These are phyloP conservation scores for Blastocystis hominis DNA, from an alignment of 352 stramenopile species.

Conservation along the genomic window DNA sequence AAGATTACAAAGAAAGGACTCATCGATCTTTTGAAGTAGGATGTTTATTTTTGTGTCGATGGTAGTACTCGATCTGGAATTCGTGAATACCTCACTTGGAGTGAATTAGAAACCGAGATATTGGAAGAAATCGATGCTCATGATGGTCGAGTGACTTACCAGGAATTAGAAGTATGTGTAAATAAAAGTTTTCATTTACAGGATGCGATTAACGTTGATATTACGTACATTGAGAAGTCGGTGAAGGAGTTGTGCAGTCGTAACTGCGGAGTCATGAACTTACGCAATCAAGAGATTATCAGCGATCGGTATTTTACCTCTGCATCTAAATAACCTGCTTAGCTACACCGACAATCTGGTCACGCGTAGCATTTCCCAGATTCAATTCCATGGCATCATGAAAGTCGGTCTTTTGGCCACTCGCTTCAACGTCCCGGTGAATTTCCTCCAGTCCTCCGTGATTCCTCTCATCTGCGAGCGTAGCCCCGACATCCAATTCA, in stretches of 20 bases:
- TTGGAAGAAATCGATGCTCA: slow-evolving; percentile 21
- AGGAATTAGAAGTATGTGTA: slow-evolving; percentile 12
- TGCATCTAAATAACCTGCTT: not conserved
- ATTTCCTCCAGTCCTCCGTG: not conserved
- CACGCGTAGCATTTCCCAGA: not conserved
- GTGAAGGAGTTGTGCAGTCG: not conserved
- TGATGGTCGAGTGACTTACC: slow-evolving; percentile 17
- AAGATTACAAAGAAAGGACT: not conserved
- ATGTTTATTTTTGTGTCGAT: not conserved
- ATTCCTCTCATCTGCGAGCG: slow-evolving; percentile 8
- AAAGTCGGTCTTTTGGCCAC: slow-evolving; percentile 14
- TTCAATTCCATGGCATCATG: not conserved
- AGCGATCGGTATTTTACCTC: not conserved
- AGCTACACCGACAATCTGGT: not conserved
- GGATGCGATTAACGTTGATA: slow-evolving; percentile 34
- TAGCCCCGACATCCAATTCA: not conserved
- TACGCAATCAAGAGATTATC: slow-evolving; percentile 29
- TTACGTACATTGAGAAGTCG: slow-evolving; percentile 43
- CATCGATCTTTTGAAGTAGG: slow-evolving; percentile 28
- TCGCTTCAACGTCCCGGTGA: not conserved
- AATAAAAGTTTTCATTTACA: not conserved
- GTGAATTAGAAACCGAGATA: slow-evolving; percentile 35
- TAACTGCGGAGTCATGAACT: not conserved
- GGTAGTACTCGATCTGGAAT: slow-evolving; percentile 29
- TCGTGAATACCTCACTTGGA: slow-evolving; percentile 41